Conservation (phyloP, 257 asterid species). For the Agastache rugosa region DNA sequence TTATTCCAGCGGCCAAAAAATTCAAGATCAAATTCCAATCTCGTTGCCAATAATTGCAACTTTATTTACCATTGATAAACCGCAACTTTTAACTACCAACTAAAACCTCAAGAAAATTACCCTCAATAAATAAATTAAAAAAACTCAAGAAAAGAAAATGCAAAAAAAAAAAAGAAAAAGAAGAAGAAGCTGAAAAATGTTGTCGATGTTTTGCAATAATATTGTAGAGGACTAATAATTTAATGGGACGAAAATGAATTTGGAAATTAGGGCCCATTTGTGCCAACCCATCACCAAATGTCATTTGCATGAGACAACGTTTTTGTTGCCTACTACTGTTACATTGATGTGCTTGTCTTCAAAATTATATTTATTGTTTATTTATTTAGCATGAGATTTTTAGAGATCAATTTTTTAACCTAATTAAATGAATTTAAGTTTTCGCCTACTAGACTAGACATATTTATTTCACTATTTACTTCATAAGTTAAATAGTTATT, state of each 20-base stretch:
- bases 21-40: slow-evolving; percentile 3
- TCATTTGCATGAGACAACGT: slow-evolving; percentile 55
- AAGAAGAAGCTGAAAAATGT: neutral
- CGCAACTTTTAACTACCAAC: slow-evolving; percentile 8
- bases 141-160: neutral
- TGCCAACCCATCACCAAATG: slow-evolving; percentile 50
- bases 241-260: slow-evolving; percentile 45
- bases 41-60: slow-evolving; percentile 22
- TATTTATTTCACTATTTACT: neutral
- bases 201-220: slow-evolving; percentile 35
- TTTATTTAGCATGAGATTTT: neutral
- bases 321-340: slow-evolving; percentile 53
- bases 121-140: too few species aligned
- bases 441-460: neutral
- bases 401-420: neutral
- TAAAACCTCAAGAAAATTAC: neutral
- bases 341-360: slow-evolving; percentile 42
- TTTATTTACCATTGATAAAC: neutral
- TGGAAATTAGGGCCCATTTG: slow-evolving; percentile 44
- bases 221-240: slow-evolving; percentile 44
- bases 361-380: neutral
- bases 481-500: neutral
- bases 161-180: neutral
- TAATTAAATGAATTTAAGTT: neutral
- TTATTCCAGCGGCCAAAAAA: neutral